Evolutionary conservation across 352 stramenopile genomes (phyloP).

Genomic region (Pythium scleroteichum): DNA sequence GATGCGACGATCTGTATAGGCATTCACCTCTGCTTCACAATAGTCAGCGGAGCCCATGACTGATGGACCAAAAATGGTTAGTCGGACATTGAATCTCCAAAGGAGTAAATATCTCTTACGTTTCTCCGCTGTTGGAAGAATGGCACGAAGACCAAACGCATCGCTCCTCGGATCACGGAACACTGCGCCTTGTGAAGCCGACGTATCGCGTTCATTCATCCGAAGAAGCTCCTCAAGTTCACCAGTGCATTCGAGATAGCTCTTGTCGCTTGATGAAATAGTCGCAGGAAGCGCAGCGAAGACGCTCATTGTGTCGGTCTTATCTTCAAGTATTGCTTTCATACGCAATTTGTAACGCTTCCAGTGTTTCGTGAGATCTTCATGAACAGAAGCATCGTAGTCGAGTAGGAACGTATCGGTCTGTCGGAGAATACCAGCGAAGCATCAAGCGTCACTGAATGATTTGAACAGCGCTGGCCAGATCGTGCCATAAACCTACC

Average conservation of each 20-base stretch:
- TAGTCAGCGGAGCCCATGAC: slow-evolving; percentile 55
- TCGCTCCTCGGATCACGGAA: slow-evolving; percentile 66
- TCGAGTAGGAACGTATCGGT: slow-evolving; percentile 73
- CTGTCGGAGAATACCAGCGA: slow-evolving; percentile 23
- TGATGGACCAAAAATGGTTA: slow-evolving; percentile 28
- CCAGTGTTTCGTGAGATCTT: slow-evolving; percentile 78
- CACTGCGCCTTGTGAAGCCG: slow-evolving; percentile 36
- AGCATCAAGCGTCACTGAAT: not conserved
- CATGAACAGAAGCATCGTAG: slow-evolving; percentile 59
- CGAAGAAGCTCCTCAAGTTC: not conserved
- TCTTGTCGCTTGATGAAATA: slow-evolving; percentile 30
- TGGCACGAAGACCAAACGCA: slow-evolving; percentile 62
- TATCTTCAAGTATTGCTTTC: slow-evolving; percentile 76
- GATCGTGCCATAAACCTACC: slow-evolving; percentile 18
- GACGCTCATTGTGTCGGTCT: slow-evolving; percentile 47
- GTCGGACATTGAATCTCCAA: not conserved
- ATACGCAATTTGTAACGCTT: slow-evolving; percentile 89
- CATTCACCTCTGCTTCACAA: slow-evolving; percentile 37
- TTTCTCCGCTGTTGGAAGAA: slow-evolving; percentile 40
- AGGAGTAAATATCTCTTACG: slow-evolving; percentile 25
- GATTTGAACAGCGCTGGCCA: no score
- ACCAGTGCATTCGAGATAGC: slow-evolving; percentile 17
- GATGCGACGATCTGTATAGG: slow-evolving; percentile 67
- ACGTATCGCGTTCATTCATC: slow-evolving; percentile 39
- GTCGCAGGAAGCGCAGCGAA: slow-evolving; percentile 53